Evolutionary conservation across 2,329 filamentous ascomycete genomes (phyloP).

Genomic region (Nothophoma quercina): DNA sequence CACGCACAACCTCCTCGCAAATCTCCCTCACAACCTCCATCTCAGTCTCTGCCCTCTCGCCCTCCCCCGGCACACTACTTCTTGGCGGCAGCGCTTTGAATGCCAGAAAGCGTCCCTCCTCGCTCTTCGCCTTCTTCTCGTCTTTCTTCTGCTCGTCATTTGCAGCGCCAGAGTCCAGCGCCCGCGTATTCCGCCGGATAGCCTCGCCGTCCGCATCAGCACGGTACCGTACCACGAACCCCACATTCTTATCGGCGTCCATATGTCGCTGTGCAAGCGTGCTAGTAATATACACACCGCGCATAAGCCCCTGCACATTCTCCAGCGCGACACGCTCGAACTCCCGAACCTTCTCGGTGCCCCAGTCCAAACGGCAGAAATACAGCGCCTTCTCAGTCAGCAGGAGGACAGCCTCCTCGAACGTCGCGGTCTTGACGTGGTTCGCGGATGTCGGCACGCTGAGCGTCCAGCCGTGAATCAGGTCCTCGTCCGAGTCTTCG

Average conservation of each 20-base stretch:
- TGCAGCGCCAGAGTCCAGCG: conserved; percentile 63
- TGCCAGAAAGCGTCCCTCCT: conserved; percentile 54
- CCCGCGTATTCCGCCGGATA: conserved; percentile 83
- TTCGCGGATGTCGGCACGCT: conserved; percentile 77
- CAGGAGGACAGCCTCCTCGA: conserved; percentile 88
- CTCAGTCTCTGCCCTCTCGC: conserved; percentile 53
- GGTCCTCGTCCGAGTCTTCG: conserved; percentile 76
- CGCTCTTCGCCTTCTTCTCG: conserved; percentile 29
- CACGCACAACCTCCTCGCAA: conserved; percentile 77
- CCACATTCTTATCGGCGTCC: conserved; percentile 82
- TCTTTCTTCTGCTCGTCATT: conserved; percentile 23
- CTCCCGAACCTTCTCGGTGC: conserved; percentile 88
- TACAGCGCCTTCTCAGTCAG: conserved; percentile 87
- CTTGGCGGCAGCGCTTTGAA: conserved; percentile 64
- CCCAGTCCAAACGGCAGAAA: conserved; percentile 92
- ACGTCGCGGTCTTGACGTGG: conserved; percentile 70
- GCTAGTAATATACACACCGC: conserved; percentile 89
- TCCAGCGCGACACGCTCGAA: conserved; percentile 86
- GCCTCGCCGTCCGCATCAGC: conserved; percentile 74
- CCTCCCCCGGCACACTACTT: conserved; percentile 46
- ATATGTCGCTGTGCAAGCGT: conserved; percentile 79
- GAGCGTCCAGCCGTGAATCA: conserved; percentile 89
- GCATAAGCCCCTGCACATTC: conserved; percentile 75
- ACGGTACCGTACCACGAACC: conserved; percentile 80
- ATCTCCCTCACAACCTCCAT: conserved; percentile 68